Evolutionary conservation across 148 eudicot species (phyloP).

Genomic region (Rhododendron ovatum): DNA sequence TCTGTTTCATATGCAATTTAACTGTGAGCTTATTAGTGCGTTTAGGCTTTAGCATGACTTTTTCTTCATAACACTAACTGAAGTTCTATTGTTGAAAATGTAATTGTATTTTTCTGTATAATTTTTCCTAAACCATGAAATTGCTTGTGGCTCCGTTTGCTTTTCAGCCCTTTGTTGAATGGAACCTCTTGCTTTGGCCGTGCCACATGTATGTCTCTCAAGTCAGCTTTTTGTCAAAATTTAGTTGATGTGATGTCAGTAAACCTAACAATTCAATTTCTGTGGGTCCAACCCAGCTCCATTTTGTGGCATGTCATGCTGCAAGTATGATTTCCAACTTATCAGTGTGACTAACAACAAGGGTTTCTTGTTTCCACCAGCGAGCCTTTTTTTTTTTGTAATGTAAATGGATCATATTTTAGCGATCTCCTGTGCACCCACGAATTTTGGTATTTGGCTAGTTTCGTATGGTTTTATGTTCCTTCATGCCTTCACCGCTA

Average conservation of each 20-base stretch:
- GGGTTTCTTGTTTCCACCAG: background rate
- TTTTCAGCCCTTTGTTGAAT: background rate
- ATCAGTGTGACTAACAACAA: background rate
- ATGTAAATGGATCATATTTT: background rate
- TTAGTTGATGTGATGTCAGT: background rate
- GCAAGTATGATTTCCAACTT: background rate
- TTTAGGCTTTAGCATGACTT: background rate
- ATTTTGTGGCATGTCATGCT: background rate
- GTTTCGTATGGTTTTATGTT: background rate
- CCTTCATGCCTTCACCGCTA: background rate
- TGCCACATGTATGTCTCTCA: background rate
- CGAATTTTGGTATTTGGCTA: background rate
- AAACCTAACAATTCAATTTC: background rate
- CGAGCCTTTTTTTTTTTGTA: background rate
- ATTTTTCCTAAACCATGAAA: background rate
- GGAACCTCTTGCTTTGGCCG: background rate
- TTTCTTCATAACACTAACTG: background rate
- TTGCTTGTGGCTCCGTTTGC: background rate
- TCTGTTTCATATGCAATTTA: background rate
- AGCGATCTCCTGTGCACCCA: background rate
- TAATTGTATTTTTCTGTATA: background rate
- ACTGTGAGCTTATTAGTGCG: background rate
- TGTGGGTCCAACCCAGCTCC: background rate
- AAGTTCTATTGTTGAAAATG: background rate
- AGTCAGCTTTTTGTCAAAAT: background rate